Conservation (phyloP, 73 alveolate species). For the Symbiodinium natans region DNA sequence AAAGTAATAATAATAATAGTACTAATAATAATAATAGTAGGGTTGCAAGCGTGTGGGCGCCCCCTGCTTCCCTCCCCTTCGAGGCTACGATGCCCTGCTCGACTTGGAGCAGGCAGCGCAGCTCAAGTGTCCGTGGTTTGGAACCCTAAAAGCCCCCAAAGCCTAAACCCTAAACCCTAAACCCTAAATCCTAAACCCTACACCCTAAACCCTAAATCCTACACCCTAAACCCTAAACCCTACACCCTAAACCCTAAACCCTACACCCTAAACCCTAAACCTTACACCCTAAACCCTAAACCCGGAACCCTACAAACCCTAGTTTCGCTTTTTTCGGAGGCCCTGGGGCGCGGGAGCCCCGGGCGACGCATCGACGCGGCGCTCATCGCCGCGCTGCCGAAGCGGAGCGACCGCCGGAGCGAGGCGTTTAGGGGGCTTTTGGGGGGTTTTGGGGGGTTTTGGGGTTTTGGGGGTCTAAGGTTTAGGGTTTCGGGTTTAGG, state of each 20-base stretch:
- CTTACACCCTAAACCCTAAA: not conserved
- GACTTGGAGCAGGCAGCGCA: slow-evolving; percentile 51
- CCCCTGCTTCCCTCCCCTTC: not conserved
- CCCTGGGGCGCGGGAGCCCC: slow-evolving; percentile 84
- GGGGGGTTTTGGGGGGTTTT: not conserved
- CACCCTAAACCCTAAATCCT: not conserved
- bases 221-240: not conserved
- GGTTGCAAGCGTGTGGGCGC: no score
- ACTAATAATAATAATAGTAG: no score
- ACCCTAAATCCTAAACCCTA: not conserved
- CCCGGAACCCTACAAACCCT: not conserved
- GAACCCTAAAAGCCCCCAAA: no score
- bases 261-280: not conserved
- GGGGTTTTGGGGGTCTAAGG: no score
- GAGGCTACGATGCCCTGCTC: slow-evolving; percentile 78
- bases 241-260: no score
- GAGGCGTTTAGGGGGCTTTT: not conserved
- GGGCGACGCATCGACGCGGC: slow-evolving; percentile 51
- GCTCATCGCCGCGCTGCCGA: slow-evolving; percentile 76
- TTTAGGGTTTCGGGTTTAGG: no score
- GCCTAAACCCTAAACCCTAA: not conserved
- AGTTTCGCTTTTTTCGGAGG: not conserved
- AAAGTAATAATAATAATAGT: no score
- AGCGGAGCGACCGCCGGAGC: slow-evolving; percentile 30
- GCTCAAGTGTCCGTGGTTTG: not conserved